Conservation (phyloP, 345 rosid genomes). For the Syzygium aromaticum region DNA sequence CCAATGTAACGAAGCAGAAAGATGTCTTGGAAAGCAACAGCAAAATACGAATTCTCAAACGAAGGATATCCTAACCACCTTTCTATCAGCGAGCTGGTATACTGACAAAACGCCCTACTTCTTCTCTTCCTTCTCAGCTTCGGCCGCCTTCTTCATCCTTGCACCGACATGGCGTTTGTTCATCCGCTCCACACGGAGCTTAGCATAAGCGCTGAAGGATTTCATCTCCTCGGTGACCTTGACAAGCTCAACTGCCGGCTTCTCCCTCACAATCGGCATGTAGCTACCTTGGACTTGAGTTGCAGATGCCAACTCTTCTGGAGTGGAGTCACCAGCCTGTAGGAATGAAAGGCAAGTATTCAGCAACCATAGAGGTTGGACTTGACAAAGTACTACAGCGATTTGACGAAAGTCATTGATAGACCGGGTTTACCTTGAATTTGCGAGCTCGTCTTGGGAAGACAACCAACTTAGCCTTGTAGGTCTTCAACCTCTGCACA, state of each 20-base stretch:
- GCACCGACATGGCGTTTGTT: conserved; percentile 26
- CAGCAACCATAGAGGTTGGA: background rate
- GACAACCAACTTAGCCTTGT: conserved; percentile 78
- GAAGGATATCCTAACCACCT: background rate
- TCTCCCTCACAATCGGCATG: conserved; percentile 34
- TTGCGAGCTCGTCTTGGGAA: conserved; percentile 76
- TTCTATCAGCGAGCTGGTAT: background rate
- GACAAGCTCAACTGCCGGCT: conserved; percentile 33
- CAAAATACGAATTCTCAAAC: background rate
- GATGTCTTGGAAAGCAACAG: background rate
- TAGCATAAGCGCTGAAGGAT: conserved; percentile 30
- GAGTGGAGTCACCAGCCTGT: conserved; percentile 46
- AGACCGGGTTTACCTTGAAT: conserved; percentile 37
- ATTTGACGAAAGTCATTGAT: background rate
- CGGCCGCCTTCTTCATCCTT: conserved; percentile 39
- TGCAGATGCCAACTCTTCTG: conserved; percentile 36
- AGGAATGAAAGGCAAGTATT: background rate
- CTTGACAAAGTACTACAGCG: background rate
- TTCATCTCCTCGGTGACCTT: conserved; percentile 37
- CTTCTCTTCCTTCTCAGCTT: conserved; percentile 35
- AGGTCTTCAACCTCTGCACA: conserved; percentile 80
- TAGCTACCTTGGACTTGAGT: conserved; percentile 32
- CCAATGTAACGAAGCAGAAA: background rate
- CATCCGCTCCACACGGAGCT: conserved; percentile 27
- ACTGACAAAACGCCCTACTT: conserved; percentile 5